These are phyloP conservation scores for Myxozyma lipomycoides DNA, from an alignment of 805 yeast genomes.

Conservation along the genomic window DNA sequence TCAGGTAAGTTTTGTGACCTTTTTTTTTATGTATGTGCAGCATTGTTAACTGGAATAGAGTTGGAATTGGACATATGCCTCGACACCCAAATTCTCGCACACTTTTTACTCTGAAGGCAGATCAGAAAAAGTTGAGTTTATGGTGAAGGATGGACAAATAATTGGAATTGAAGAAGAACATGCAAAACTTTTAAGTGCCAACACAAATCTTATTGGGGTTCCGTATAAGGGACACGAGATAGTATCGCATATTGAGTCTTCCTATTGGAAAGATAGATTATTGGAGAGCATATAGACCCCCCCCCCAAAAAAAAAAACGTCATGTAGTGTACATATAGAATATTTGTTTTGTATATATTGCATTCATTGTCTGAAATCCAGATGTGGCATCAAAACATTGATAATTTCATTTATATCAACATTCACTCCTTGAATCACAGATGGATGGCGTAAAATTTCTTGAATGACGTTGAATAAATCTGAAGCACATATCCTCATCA, in stretches of 20 bases:
- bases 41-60: constrained; percentile 5
- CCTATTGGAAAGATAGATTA: constrained; percentile 13
- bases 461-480: constrained; percentile 30
- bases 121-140: constrained; percentile 4
- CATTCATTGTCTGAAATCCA: constrained; percentile 4
- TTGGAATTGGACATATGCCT: constrained; percentile 75
- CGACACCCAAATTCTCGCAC: constrained; percentile 71
- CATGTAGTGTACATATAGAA: no score
- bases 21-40: background rate
- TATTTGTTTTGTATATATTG: no score
- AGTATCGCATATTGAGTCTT: background rate
- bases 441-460: constrained; percentile 23
- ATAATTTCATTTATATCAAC: constrained; percentile 14
- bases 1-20: constrained; percentile 7
- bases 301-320: no score
- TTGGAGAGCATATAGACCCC: background rate
- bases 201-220: background rate
- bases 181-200: background rate
- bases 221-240: constrained; percentile 6
- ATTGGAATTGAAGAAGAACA: no score
- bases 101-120: constrained; percentile 33
- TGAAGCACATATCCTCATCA: constrained; percentile 36
- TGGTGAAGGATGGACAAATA: background rate
- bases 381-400: constrained; percentile 16
- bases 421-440: background rate